A percentile compares a stretch with the other conserved stretches of the same genome.
Evolutionary conservation across 2,329 filamentous ascomycete species (phyloP).

Genomic region (Cordyceps pruinosa): DNA sequence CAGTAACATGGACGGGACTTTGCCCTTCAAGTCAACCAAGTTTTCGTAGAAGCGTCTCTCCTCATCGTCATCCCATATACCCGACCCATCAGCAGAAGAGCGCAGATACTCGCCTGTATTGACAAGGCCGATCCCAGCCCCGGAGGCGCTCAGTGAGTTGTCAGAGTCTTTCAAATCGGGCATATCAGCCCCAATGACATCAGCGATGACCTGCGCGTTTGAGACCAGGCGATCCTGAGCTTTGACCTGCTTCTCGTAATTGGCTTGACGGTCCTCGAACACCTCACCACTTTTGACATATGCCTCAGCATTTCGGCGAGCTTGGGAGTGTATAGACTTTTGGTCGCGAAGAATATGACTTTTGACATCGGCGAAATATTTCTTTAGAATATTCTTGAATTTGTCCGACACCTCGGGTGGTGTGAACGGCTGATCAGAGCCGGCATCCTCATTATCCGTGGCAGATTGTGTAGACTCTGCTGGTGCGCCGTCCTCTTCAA

Average conservation of each 20-base stretch:
- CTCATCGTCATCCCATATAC: constrained; percentile 98
- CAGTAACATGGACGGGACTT: constrained; percentile 86
- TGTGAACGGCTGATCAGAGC: constrained; percentile 64
- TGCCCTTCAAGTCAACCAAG: constrained; percentile 86
- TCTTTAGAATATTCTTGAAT: constrained; percentile 76
- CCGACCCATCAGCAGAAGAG: constrained; percentile 80
- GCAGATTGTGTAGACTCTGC: neutral
- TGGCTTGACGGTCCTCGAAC: constrained; percentile 93
- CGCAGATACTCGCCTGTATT: constrained; percentile 91
- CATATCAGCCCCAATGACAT: constrained; percentile 85
- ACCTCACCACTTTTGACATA: constrained; percentile 98
- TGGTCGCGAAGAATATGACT: constrained; percentile 84
- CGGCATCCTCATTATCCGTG: constrained; percentile 36
- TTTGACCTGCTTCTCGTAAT: constrained; percentile 91
- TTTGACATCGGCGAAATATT: constrained; percentile 92
- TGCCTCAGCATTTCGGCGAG: constrained; percentile 90
- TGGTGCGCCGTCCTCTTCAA: constrained; percentile 49
- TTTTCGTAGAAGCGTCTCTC: constrained; percentile 98
- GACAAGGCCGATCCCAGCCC: constrained; percentile 81
- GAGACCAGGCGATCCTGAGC: constrained; percentile 82
- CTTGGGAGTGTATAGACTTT: constrained; percentile 78
- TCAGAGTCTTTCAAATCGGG: constrained; percentile 84
- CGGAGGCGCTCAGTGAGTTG: constrained; percentile 54
- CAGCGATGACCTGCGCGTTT: constrained; percentile 86
- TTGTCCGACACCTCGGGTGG: constrained; percentile 72